Evolutionary conservation across 352 stramenopile species (phyloP), one percentile per base, ranked within the genome.

Genomic region (Albugo laibachii): DNA sequence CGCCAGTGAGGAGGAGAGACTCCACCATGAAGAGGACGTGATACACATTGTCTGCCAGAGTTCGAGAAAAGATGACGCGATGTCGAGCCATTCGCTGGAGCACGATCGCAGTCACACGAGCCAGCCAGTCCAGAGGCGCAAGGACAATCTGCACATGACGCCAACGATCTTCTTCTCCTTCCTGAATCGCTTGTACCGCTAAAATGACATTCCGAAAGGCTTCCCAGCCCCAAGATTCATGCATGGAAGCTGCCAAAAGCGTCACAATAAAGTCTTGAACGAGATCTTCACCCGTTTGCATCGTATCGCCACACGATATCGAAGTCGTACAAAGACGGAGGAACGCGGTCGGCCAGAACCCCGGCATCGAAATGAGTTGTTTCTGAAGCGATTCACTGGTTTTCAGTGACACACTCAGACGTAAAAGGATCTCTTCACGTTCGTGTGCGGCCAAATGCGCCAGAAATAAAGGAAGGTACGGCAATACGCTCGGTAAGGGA

Each of bases 351-450:
- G 74, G 65, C 78, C 78, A 92, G 14, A 68, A 55, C 41, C 74
- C 65, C 44, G 83, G 82, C 59, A 83, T 80, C 20, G 63, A 45
- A 2, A 92, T 48, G 21, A 92, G 44, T n/a, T 83, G 66, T 31
- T 83, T 69, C 39, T 87, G 71, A n/a, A 68, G 48, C 0, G 60
- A 45, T 44, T 79, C 63, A 20, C 87, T 70, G 0, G 71, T 92
- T 51, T 92, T 92, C 11, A 92, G 59, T 56, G 75, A 78, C 13
- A 92, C 71, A 44, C 82, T 88, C 38, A 92, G 73, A n/a, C 88
- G 76, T 74, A 92, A 86, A 11, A 92, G 57, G 10, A 87, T 65
- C 36, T 82, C 80, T 45, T 92, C 78, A 1, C 78, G 69, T 45
- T 76, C 70, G 21, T 56, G 51, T 0, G 59, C 45, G 1, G 65